Evolutionary conservation across 345 rosid species (phyloP).

Genomic region (Pelargonium nanum): DNA sequence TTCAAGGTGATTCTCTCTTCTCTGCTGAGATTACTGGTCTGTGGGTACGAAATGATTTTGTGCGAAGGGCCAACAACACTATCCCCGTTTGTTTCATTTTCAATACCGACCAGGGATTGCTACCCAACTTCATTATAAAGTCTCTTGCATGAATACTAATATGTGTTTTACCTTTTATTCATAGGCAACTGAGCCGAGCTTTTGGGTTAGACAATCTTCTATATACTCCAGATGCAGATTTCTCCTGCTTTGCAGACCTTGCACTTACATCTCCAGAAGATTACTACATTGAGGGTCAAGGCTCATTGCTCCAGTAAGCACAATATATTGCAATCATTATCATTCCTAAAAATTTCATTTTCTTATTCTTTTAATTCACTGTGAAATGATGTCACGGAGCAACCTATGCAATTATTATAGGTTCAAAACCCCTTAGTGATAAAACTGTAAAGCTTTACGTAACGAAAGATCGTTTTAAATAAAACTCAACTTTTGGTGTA

Average conservation of each 20-base stretch:
- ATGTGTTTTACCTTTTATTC: not conserved
- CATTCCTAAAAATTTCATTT: no score
- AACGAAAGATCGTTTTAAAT: no score
- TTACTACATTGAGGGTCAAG: conserved; percentile 92
- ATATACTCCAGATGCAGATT: conserved; percentile 96
- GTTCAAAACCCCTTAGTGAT: no score
- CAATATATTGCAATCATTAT: not conserved
- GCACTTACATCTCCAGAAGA: conserved; percentile 88
- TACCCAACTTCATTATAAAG: not conserved
- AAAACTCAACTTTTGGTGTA: no score
- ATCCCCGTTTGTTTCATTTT: not conserved
- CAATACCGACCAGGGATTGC: not conserved
- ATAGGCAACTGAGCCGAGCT: conserved; percentile 74
- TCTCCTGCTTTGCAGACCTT: conserved; percentile 93
- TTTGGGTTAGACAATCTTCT: conserved; percentile 86
- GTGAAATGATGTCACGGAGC: no score
- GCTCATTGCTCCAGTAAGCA: conserved; percentile 92
- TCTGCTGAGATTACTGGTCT: not conserved
- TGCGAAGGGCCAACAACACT: not conserved
- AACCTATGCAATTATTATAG: no score
- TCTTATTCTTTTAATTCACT: no score
- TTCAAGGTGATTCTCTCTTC: conserved; percentile 44
- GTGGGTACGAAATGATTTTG: no score
- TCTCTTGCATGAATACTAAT: not conserved
- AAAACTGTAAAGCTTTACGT: no score